Evolutionary conservation across 2,329 filamentous ascomycete genomes (phyloP).

Genomic region (Neofusicoccum laricinum): DNA sequence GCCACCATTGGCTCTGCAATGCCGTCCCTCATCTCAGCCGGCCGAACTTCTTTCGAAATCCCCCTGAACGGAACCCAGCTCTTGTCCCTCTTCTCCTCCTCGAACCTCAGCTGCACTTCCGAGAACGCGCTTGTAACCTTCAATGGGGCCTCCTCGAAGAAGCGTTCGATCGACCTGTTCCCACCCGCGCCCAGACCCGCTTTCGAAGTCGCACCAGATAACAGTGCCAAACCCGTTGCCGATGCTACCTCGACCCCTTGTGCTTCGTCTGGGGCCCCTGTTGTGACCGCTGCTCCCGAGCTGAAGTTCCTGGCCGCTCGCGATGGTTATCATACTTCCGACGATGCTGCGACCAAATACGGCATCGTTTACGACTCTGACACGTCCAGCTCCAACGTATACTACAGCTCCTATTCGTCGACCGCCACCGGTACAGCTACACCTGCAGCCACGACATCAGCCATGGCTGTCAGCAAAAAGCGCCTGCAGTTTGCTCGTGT

Average conservation of each 20-base stretch:
- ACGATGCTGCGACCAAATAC: constrained; percentile 29
- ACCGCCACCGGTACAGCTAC: constrained; percentile 22
- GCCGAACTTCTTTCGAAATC: constrained; percentile 69
- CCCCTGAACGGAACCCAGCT: constrained; percentile 68
- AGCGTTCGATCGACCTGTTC: constrained; percentile 1
- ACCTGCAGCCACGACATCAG: constrained; percentile 18
- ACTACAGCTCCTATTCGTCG: constrained; percentile 13
- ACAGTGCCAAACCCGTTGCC: background rate
- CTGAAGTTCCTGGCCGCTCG: constrained; percentile 5
- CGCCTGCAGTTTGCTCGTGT: constrained; percentile 45
- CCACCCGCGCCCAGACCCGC: background rate
- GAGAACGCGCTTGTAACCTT: constrained; percentile 90
- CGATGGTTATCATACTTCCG: background rate
- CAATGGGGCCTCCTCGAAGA: constrained; percentile 46
- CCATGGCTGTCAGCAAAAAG: background rate
- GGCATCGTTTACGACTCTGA: constrained; percentile 29
- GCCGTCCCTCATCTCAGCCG: constrained; percentile 66
- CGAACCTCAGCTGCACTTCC: constrained; percentile 73
- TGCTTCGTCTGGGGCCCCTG: background rate
- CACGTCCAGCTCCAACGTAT: constrained; percentile 18
- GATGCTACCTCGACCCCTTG: background rate
- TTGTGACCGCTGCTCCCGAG: background rate
- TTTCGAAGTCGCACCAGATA: background rate
- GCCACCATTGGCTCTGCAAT: constrained; percentile 80
- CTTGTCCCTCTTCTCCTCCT: constrained; percentile 71